These are phyloP conservation scores for Wickerhamiella slavikovae DNA, from an alignment of 805 yeast species.

Conservation along the genomic window DNA sequence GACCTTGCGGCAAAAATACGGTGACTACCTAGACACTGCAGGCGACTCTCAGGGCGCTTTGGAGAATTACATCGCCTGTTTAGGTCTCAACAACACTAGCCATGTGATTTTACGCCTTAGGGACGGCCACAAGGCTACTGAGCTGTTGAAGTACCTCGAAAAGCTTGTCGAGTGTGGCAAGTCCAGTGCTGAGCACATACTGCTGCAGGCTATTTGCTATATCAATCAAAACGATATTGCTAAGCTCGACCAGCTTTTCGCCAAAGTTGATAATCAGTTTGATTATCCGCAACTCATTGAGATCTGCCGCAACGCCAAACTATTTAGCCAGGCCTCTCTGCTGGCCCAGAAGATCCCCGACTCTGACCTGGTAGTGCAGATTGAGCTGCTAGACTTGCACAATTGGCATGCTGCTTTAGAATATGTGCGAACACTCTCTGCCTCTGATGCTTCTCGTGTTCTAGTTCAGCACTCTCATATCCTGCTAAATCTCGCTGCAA, in stretches of 20 bases:
- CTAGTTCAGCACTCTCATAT: conserved; percentile 44
- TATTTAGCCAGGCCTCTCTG: conserved; percentile 41
- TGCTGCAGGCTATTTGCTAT: conserved; percentile 55
- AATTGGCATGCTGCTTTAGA: conserved; percentile 39
- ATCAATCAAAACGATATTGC: conserved; percentile 50
- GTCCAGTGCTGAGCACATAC: conserved; percentile 64
- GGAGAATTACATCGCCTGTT: conserved; percentile 43
- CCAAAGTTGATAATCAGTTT: conserved; percentile 24
- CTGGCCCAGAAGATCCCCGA: conserved; percentile 54
- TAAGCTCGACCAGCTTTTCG: conserved; percentile 37
- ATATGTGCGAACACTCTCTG: conserved; percentile 45
- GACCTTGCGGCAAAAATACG: conserved; percentile 30
- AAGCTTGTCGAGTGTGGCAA: conserved; percentile 31
- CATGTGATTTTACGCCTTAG: conserved; percentile 61
- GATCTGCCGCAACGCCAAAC: conserved; percentile 54
- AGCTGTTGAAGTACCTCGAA: conserved; percentile 42
- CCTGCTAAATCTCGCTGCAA: conserved; percentile 47
- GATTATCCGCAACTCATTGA: conserved; percentile 48
- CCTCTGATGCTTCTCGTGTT: conserved; percentile 59
- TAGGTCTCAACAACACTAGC: conserved; percentile 41
- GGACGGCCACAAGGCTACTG: conserved; percentile 50
- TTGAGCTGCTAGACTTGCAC: conserved; percentile 43
- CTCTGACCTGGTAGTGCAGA: conserved; percentile 55
- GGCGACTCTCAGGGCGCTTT: conserved; percentile 52
- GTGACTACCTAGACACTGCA: conserved; percentile 47